These are phyloP conservation scores for Moringa oleifera DNA, from an alignment of 345 rosid genomes.

Conservation along the genomic window DNA sequence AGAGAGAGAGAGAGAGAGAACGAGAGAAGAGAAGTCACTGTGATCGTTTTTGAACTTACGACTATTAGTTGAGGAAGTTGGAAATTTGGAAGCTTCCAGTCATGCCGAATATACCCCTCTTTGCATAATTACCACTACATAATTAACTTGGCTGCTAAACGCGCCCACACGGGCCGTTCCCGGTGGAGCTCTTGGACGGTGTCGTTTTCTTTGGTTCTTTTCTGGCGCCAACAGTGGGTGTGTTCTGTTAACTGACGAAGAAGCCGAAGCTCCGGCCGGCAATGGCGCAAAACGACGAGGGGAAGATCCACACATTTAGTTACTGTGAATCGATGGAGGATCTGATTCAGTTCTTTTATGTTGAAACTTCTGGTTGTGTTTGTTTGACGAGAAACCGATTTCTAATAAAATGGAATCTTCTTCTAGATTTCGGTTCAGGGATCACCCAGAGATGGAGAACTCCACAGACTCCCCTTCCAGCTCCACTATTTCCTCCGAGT, in stretches of 20 bases:
- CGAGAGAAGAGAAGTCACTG: slow-evolving; percentile 15
- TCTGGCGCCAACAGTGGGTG: neutral
- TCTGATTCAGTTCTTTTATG: slow-evolving; percentile 7
- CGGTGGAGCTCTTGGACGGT: neutral
- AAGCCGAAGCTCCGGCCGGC: slow-evolving; percentile 16
- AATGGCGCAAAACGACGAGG: slow-evolving; percentile 26
- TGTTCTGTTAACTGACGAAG: slow-evolving; percentile 4
- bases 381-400: slow-evolving; percentile 8
- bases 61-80: no score
- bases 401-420: slow-evolving; percentile 28
- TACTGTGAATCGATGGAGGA: slow-evolving; percentile 10
- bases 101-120: slow-evolving; percentile 15
- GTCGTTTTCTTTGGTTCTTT: neutral
- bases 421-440: slow-evolving; percentile 47
- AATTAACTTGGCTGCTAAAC: neutral
- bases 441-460: slow-evolving; percentile 30
- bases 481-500: slow-evolving; percentile 30
- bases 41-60: no score
- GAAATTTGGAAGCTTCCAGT: slow-evolving; percentile 24
- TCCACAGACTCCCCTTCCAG: slow-evolving; percentile 23
- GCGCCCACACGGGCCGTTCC: neutral
- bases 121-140: no score
- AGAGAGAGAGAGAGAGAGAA: slow-evolving; percentile 13
- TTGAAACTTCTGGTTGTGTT: neutral
- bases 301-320: slow-evolving; percentile 5